Base-by-base conservation (phyloP, 768 basidiomycete genomes). In the Infundibulicybe gibba region DNA sequence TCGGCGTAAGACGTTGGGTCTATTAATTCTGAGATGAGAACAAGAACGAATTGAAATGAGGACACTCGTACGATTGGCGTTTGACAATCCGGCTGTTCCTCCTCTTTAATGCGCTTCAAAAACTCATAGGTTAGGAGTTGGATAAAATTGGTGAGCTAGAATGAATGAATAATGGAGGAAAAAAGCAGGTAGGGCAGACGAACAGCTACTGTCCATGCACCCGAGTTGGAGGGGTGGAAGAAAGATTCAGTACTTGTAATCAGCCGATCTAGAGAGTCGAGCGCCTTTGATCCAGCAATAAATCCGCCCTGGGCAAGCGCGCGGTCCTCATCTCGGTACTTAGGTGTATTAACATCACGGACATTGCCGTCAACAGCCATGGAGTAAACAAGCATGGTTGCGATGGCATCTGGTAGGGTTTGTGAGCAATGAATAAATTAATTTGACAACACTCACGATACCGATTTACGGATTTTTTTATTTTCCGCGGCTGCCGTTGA, bases 191-290 rank as follows among this genome's bases (percentile, higher is more conserved):
- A 49, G 19, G 13, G 3, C 35, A 17, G n/a, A 61, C 75, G 49
- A 53, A 87, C 83, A 49, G 70, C 60, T 45, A 77, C 61, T 3
- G 90, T 87, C 90, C 93, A 97, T 25, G 76, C 69, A 3, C 94
- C 94, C 25, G 84, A 83, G 60, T 97, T 97, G 3, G 90, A 90
- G 1, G 95, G 95, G 63, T 98, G 95, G 68, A 97, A 98, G 72
- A 88, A 95, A 0, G 87, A 83, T 60, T 98, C 95, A 5, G 88
- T 90, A 56, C 90, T 94, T 12, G 90, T 94, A 50, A 98, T 81
- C 35, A 98, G 68, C 54, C 84, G 84, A 54, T 90, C 89, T 20
- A 98, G 70, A 12, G 90, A 85, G 56, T 95, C 91, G 49, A 98
- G 73, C 15, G 94, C 90, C 59, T 79, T 87, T 2, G 88, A 93